Evolutionary conservation across 495 filamentous ascomycete species (phyloP).

Genomic region (Tetracladium marchalianum): DNA sequence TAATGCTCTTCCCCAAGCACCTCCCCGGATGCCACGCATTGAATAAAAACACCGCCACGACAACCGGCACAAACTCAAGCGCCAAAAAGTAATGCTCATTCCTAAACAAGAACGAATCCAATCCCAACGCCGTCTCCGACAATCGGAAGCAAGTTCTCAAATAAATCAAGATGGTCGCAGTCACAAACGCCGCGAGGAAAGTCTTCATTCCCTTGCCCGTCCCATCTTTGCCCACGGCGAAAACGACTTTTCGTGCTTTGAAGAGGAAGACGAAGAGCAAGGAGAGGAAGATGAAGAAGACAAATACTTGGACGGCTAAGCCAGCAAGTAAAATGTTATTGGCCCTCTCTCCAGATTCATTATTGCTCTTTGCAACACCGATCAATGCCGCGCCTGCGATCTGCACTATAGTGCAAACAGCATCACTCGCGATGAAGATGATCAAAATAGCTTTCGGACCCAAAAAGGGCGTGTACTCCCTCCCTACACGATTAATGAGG

Average conservation of each 20-base stretch:
- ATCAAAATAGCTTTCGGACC: conserved; percentile 30
- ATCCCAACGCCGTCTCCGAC: conserved; percentile 42
- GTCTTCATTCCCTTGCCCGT: not conserved
- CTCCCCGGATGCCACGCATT: conserved; percentile 41
- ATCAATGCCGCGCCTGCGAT: conserved; percentile 39
- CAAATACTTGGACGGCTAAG: conserved; percentile 37
- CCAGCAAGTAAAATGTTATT: conserved; percentile 43
- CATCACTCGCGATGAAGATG: conserved; percentile 39
- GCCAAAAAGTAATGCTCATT: conserved; percentile 12
- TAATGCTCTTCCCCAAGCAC: conserved; percentile 16
- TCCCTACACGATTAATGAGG: conserved; percentile 29
- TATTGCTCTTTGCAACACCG: conserved; percentile 28
- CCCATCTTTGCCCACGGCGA: too few relatives aligned
- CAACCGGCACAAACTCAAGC: conserved; percentile 42
- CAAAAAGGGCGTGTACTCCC: conserved; percentile 24
- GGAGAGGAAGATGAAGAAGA: conserved; percentile 38
- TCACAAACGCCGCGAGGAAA: conserved; percentile 29
- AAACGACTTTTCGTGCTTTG: conserved; percentile 6
- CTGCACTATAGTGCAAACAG: conserved; percentile 39
- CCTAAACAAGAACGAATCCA: conserved; percentile 24
- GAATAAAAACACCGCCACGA: conserved; percentile 33
- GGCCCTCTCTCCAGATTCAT: conserved; percentile 31
- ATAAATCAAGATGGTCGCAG: conserved; percentile 38
- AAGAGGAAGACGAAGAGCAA: conserved; percentile 24
- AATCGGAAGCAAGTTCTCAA: conserved; percentile 43